Percentiles rank a stretch among this genome's conserved stretches.
Evolutionary conservation across 108 stramenopile genomes (phyloP).

Genomic region (Pseudonitzschia multiseries): DNA sequence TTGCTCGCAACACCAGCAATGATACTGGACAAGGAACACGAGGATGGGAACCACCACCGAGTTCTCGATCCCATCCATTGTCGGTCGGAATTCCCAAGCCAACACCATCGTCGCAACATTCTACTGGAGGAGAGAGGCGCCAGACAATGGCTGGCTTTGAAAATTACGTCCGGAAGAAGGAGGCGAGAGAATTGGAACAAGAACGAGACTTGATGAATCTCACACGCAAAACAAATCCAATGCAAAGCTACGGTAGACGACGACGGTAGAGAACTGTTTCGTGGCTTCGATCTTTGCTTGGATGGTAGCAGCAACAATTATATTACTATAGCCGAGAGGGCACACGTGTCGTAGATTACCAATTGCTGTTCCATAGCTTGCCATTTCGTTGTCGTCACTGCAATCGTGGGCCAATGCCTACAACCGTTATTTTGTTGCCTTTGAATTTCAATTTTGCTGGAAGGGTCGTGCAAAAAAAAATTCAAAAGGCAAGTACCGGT

Average conservation of each 20-base stretch:
- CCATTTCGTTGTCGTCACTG: too few relatives aligned
- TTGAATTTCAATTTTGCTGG: too few relatives aligned
- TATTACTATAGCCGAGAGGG: too few relatives aligned
- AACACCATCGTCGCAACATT: neutral
- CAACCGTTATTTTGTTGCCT: too few relatives aligned
- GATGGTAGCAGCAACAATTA: too few relatives aligned
- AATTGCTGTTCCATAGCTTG: too few relatives aligned
- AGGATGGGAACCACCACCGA: neutral
- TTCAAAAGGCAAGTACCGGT: too few relatives aligned
- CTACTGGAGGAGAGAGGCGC: neutral
- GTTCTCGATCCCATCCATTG: neutral
- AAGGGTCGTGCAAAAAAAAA: too few relatives aligned
- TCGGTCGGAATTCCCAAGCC: neutral
- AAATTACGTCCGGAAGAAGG: slow-evolving; percentile 1
- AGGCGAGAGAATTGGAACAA: slow-evolving; percentile 7
- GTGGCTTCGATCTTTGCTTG: too few relatives aligned
- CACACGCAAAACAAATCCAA: slow-evolving; percentile 6
- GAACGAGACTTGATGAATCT: slow-evolving; percentile 11
- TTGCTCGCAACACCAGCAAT: neutral
- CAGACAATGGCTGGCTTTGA: neutral
- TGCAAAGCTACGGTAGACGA: neutral
- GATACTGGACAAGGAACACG: neutral
- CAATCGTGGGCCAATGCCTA: too few relatives aligned
- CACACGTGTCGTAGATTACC: too few relatives aligned
- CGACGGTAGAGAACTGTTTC: neutral